Conservation (phyloP, 768 basidiomycete genomes). For the Lactarius pseudohatsudake region DNA sequence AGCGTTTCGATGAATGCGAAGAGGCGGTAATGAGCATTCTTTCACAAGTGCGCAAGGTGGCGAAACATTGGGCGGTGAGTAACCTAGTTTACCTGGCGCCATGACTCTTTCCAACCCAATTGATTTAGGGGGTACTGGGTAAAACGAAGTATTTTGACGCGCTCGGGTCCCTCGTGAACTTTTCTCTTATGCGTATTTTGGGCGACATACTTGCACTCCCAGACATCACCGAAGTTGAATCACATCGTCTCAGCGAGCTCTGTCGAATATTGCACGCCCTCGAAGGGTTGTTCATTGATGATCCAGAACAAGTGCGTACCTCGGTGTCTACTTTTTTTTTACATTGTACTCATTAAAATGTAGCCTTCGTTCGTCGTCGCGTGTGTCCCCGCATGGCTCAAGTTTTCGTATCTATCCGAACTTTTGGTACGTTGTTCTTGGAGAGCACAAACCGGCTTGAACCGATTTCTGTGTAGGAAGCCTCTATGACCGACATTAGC, state of each 20-base stretch:
- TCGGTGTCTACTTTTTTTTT: background rate
- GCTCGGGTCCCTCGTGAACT: constrained; percentile 69
- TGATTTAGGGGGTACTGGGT: constrained; percentile 58
- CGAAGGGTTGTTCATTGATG: constrained; percentile 77
- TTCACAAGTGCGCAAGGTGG: constrained; percentile 59
- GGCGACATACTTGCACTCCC: constrained; percentile 70
- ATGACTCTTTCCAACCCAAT: background rate
- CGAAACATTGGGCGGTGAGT: constrained; percentile 72
- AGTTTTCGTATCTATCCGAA: constrained; percentile 92
- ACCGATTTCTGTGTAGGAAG: constrained; percentile 56
- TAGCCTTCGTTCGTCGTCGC: constrained; percentile 75
- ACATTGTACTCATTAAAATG: constrained; percentile 14
- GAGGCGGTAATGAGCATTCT: constrained; percentile 60
- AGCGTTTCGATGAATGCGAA: constrained; percentile 76
- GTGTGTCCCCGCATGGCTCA: constrained; percentile 92
- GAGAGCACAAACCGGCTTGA: constrained; percentile 10
- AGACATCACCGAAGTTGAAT: constrained; percentile 89
- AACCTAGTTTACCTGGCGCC: background rate
- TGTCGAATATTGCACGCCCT: constrained; percentile 76
- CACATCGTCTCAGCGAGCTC: constrained; percentile 77
- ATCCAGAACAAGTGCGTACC: constrained; percentile 52
- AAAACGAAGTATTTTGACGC: constrained; percentile 71
- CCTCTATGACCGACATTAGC: constrained; percentile 86
- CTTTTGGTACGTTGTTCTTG: constrained; percentile 63
- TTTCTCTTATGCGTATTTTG: constrained; percentile 64